Evolutionary conservation across 2,329 filamentous ascomycete species (phyloP).

Genomic region (Fusarium kyushuense): DNA sequence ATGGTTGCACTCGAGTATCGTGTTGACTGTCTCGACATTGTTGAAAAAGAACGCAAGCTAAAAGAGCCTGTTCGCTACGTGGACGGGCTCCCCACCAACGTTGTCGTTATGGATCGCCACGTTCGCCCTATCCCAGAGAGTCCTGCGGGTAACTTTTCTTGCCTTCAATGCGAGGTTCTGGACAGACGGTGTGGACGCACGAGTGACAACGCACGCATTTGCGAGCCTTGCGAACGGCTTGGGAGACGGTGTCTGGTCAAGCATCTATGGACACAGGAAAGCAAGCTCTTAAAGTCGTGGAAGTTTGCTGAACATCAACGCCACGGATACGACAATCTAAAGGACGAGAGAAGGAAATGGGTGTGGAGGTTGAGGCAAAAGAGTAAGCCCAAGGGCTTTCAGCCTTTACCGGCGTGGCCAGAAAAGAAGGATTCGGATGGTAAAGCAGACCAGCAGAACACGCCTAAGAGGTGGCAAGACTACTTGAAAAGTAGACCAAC

Average conservation of each 20-base stretch:
- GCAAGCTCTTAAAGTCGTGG: constrained; percentile 63
- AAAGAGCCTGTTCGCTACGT: constrained; percentile 42
- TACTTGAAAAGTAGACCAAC: constrained; percentile 15
- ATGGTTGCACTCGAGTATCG: constrained; percentile 29
- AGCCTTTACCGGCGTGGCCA: constrained; percentile 35
- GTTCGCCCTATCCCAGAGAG: constrained; percentile 18
- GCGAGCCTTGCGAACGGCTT: constrained; percentile 43
- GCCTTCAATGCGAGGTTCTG: constrained; percentile 44
- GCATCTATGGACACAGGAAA: constrained; percentile 54
- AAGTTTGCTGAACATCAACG: constrained; percentile 11
- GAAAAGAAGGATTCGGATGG: constrained; percentile 17
- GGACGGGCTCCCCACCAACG: constrained; percentile 47
- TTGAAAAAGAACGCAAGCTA: constrained; percentile 16
- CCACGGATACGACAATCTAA: background rate
- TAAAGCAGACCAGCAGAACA: constrained; percentile 2
- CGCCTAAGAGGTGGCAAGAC: constrained; percentile 28
- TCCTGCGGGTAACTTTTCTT: constrained; percentile 17
- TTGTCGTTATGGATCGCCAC: constrained; percentile 26
- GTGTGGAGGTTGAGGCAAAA: constrained; percentile 8
- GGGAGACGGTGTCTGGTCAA: constrained; percentile 53
- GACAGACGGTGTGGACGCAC: constrained; percentile 45
- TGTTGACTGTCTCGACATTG: constrained; percentile 14
- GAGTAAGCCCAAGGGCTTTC: background rate
- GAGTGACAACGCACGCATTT: constrained; percentile 12
- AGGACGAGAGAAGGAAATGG: constrained; percentile 3